Conservation (phyloP, 495 filamentous ascomycete genomes). For the Talaromyces borbonicus region DNA sequence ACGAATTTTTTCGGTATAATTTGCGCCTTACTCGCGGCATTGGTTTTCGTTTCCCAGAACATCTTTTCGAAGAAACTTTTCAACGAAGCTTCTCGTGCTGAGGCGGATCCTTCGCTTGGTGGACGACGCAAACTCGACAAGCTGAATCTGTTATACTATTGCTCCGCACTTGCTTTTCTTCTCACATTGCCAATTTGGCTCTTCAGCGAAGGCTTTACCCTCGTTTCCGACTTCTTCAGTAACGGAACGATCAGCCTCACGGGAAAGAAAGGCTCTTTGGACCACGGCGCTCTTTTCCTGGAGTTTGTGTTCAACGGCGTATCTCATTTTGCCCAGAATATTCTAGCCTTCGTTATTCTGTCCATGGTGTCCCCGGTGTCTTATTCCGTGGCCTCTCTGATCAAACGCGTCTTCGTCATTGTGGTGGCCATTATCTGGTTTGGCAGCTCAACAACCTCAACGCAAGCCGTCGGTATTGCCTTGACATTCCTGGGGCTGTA, state of each 20-base stretch:
- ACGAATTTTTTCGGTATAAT: constrained; percentile 82
- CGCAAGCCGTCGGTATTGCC: constrained; percentile 76
- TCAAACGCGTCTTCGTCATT: constrained; percentile 97
- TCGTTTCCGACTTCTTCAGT: constrained; percentile 40
- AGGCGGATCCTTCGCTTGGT: constrained; percentile 51
- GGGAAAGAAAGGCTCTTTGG: constrained; percentile 54
- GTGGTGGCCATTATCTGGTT: constrained; percentile 94
- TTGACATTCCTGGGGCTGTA: constrained; percentile 92
- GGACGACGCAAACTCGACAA: constrained; percentile 79
- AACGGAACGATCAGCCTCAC: constrained; percentile 60
- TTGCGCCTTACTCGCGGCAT: constrained; percentile 73
- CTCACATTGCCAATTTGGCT: constrained; percentile 92
- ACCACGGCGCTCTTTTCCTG: constrained; percentile 64
- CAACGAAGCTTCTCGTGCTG: constrained; percentile 78
- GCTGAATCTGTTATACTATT: constrained; percentile 94
- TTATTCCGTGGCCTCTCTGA: constrained; percentile 88
- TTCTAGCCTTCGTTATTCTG: constrained; percentile 84
- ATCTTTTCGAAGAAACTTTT: constrained; percentile 99
- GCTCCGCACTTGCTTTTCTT: constrained; percentile 80
- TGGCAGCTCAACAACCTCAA: constrained; percentile 68
- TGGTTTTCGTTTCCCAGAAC: constrained; percentile 97
- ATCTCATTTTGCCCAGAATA: constrained; percentile 94
- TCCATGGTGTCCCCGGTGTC: constrained; percentile 92
- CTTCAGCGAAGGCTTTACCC: constrained; percentile 70
- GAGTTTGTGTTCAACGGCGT: constrained; percentile 96